phyloP scores from a whole-genome alignment of 1,284 basidiomycete genomes.

The Sanguinoderma infundibulare region DNA sequence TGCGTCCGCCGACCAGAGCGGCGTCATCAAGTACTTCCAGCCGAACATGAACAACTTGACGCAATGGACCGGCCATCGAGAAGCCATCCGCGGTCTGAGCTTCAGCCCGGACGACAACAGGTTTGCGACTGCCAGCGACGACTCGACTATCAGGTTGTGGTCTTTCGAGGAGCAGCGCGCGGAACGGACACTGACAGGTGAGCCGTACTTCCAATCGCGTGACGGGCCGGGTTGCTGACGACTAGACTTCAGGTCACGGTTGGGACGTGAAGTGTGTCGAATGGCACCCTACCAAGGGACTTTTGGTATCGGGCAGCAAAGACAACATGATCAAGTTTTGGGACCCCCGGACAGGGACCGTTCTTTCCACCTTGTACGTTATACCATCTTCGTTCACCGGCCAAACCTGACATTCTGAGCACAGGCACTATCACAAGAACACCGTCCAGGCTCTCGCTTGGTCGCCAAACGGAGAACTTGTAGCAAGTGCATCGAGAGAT shows the following conservation, averaged over 20 bases:
- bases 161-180: constrained; percentile 90
- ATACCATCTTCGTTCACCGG: not conserved
- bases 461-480: constrained; percentile 91
- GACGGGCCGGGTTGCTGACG: not conserved
- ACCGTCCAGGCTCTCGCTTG: constrained; percentile 93
- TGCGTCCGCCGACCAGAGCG: constrained; percentile 91
- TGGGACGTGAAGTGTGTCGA: constrained; percentile 99
- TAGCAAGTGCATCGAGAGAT: constrained; percentile 94
- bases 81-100: constrained; percentile 88
- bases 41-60: constrained; percentile 99
- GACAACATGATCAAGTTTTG: constrained; percentile 99
- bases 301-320: constrained; percentile 94
- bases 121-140: constrained; percentile 95
- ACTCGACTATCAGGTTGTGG: constrained; percentile 95
- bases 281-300: constrained; percentile 97
- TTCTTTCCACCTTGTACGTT: constrained; percentile 83
- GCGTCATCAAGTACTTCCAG: constrained; percentile 98
- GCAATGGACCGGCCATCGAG: constrained; percentile 88
- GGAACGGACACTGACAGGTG: constrained; percentile 86
- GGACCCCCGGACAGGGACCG: constrained; percentile 92
- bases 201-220: not conserved
- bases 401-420: not conserved
- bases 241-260: constrained; percentile 76
- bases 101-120: constrained; percentile 92
- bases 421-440: constrained; percentile 95